A percentile compares a stretch with the other conserved stretches of the same genome.
Conservation (phyloP, 2,329 filamentous ascomycete genomes). For the Orbilia ellipsospora region DNA sequence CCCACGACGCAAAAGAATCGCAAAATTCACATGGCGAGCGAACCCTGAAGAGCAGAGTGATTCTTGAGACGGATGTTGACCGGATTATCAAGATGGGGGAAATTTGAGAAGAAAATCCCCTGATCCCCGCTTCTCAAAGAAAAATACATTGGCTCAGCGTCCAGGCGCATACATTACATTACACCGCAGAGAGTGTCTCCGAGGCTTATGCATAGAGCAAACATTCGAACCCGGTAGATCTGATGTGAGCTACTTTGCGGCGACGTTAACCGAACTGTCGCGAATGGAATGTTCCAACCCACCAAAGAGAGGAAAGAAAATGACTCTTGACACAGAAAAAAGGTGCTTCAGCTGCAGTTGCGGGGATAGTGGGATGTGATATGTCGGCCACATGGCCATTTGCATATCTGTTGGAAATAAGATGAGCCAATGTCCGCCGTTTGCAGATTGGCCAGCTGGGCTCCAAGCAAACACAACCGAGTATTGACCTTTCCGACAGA, state of each 20-base stretch:
- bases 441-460: constrained; percentile 25
- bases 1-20: no score
- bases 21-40: constrained; percentile 7
- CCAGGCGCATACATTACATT: no score
- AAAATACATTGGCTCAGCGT: no score
- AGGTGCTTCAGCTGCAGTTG: constrained; percentile 21
- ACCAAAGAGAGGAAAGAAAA: no score
- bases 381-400: constrained; percentile 42
- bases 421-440: constrained; percentile 31
- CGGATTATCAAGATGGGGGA: neutral
- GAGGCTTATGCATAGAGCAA: constrained; percentile 27
- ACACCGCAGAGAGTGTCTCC: no score
- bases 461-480: constrained; percentile 30
- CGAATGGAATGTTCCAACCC: constrained; percentile 21
- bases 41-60: neutral
- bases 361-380: constrained; percentile 18
- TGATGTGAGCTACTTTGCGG: constrained; percentile 5
- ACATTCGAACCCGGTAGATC: constrained; percentile 14
- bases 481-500: constrained; percentile 34
- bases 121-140: neutral
- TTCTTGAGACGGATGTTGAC: neutral
- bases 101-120: constrained; percentile 5
- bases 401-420: constrained; percentile 9
- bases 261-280: constrained; percentile 16
- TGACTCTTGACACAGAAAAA: no score